Evolutionary conservation across 352 stramenopile genomes (phyloP), one percentile per base, ranked within the genome.

Genomic region (Phytophthora colocasiae): DNA sequence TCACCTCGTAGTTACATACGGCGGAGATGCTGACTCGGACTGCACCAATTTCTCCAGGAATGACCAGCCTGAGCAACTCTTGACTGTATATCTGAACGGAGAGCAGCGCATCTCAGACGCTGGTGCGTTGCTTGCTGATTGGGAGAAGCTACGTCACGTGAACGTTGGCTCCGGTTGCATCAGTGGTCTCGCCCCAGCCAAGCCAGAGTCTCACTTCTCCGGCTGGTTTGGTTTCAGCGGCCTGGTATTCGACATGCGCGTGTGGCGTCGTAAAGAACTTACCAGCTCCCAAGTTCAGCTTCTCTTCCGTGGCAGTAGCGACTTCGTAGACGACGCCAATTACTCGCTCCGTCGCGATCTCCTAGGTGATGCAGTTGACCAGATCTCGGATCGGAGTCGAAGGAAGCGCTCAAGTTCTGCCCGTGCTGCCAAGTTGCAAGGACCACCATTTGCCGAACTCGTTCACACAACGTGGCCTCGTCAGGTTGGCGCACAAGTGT

Each of bases 151-250:
- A 9, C 70, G 49, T 6, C 62, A 89, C 58, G 69, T 80, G 24
- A 91, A 82, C 41, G 69, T 92, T 55, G 84, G 84, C 43, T 78
- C 80, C 3, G 84, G 84, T 10, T 91, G 80, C 63, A 88, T 91
- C 63, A 88, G 81, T 29, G 80, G 77, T 4, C 54, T 83, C 5
- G 63, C 66, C 1, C 67, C 71, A 15, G 78, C 78, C 2, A 89
- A 89, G 51, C 83, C 83, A 4, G 68, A 81, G 39, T 65, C 84
- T 0, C 77, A 88, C 14, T 91, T 89, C 45, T 72, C 77, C 3
- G 81, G 81, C 38, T 92, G 84, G 84, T 91, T 89, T 49, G 82
- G 78, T 39, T 92, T 91, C 38, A 89, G 81, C 41, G 82, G 84
- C 5, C 66, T 92, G 8, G 69, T 92, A 6, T 69, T 84, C 54